These are phyloP conservation scores for Pseudomonodictys pantanalensis DNA, from an alignment of 495 filamentous ascomycete species.

Conservation along the genomic window DNA sequence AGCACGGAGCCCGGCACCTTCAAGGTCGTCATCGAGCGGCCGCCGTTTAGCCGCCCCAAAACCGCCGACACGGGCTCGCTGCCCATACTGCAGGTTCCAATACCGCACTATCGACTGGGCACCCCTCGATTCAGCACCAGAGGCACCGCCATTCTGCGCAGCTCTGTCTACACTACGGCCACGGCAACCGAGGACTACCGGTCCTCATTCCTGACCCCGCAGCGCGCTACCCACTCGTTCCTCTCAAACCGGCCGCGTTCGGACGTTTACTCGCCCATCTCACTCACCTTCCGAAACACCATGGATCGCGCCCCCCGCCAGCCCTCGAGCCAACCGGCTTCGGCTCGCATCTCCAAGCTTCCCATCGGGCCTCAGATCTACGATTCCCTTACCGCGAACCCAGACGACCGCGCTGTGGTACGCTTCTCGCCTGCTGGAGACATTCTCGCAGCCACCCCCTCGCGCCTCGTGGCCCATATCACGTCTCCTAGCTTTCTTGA, in stretches of 20 bases:
- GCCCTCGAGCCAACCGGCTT: conserved; percentile 25
- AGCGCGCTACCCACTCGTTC: conserved; percentile 38
- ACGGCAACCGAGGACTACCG: conserved; percentile 54
- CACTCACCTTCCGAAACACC: conserved; percentile 24
- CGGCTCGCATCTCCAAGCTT: conserved; percentile 26
- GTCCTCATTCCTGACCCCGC: conserved; percentile 54
- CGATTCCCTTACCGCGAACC: conserved; percentile 67
- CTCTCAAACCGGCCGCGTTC: conserved; percentile 45
- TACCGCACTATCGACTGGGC: conserved; percentile 83
- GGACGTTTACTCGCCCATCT: conserved; percentile 40
- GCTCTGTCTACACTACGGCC: conserved; percentile 60
- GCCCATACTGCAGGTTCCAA: conserved; percentile 70
- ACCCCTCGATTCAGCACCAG: conserved; percentile 75
- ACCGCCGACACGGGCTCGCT: conserved; percentile 59
- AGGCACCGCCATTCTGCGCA: conserved; percentile 77
- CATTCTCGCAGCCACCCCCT: conserved; percentile 85
- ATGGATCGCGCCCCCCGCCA: conserved; percentile 33
- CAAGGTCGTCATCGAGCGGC: conserved; percentile 81
- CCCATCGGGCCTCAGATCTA: conserved; percentile 53
- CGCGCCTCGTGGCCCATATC: conserved; percentile 93
- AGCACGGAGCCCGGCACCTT: conserved; percentile 64
- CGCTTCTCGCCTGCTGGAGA: conserved; percentile 73
- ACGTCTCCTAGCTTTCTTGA: conserved; percentile 94
- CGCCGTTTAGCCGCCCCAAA: conserved; percentile 60
- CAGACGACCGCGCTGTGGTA: conserved; percentile 78